Evolutionary conservation across 2,329 filamentous ascomycete species (phyloP).

Genomic region (Graphiopsis chlorocephala): DNA sequence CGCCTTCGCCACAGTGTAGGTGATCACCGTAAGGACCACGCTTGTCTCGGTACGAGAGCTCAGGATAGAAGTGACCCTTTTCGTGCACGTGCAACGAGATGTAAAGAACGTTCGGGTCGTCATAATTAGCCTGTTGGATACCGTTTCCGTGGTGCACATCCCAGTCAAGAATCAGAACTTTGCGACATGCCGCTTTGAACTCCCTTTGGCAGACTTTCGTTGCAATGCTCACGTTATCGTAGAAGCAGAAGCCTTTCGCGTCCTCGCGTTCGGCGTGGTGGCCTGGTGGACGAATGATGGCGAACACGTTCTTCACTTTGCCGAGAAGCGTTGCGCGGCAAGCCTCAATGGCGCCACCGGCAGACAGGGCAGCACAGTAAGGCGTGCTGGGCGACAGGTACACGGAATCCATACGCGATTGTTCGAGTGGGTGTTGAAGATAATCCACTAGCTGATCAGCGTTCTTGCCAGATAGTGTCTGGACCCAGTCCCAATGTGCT

Average conservation of each 20-base stretch:
- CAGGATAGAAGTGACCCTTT: constrained; percentile 81
- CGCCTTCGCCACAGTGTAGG: constrained; percentile 57
- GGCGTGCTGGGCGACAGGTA: constrained; percentile 40
- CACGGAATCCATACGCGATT: constrained; percentile 39
- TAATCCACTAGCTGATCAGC: constrained; percentile 33
- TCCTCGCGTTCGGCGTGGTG: constrained; percentile 87
- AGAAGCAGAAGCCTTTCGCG: constrained; percentile 93
- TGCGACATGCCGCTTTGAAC: constrained; percentile 77
- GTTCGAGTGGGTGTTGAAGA: constrained; percentile 65
- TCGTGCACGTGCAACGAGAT: constrained; percentile 92
- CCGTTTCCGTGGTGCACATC: constrained; percentile 81
- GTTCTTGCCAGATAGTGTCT: constrained; percentile 49
- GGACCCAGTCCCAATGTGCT: constrained; percentile 78
- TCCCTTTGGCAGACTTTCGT: constrained; percentile 81
- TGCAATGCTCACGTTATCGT: constrained; percentile 95
- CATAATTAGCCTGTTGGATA: constrained; percentile 92
- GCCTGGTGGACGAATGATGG: constrained; percentile 89
- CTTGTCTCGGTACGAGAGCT: constrained; percentile 56
- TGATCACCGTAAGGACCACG: constrained; percentile 55
- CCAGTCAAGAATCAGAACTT: constrained; percentile 91
- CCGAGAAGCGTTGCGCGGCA: constrained; percentile 85
- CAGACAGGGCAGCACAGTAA: constrained; percentile 76
- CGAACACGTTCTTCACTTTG: constrained; percentile 89
- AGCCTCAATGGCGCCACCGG: constrained; percentile 91
- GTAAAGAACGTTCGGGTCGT: constrained; percentile 91